Conservation (phyloP, 2,329 filamentous ascomycete species). For the Fusarium sp. region DNA sequence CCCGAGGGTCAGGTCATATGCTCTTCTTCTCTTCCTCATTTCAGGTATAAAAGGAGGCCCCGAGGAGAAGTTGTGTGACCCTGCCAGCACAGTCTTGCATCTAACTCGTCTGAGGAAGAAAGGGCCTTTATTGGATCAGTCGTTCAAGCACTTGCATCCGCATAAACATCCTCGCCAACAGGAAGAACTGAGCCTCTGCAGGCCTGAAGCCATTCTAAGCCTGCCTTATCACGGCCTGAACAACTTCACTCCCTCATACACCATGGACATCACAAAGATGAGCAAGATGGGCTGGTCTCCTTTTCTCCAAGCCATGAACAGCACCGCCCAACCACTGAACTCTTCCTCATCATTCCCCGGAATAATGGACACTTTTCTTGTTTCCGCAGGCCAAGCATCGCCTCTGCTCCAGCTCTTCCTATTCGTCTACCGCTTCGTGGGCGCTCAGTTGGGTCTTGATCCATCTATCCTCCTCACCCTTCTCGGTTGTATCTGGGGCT, state of each 20-base stretch:
- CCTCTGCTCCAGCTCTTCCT: constrained; percentile 55
- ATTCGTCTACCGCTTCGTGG: constrained; percentile 59
- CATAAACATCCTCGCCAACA: background rate
- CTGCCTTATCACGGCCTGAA: background rate
- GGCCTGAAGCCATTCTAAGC: background rate
- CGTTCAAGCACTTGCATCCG: background rate
- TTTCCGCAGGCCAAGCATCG: constrained; percentile 56
- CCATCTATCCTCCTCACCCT: constrained; percentile 59
- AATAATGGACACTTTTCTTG: constrained; percentile 58
- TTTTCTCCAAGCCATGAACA: constrained; percentile 40
- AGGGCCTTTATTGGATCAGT: background rate
- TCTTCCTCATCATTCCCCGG: constrained; percentile 41
- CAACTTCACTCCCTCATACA: background rate
- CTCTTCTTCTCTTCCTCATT: background rate
- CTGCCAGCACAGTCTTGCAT: constrained; percentile 34
- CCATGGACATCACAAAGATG: constrained; percentile 44
- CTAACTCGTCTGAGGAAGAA: background rate
- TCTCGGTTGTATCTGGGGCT: constrained; percentile 60
- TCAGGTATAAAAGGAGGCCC: constrained; percentile 9
- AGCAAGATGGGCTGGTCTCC: constrained; percentile 43
- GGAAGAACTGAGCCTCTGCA: background rate
- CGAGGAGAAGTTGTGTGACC: constrained; percentile 20
- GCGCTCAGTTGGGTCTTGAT: constrained; percentile 59
- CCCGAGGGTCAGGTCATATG: background rate
- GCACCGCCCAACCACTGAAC: constrained; percentile 36